phyloP scores from a whole-genome alignment of 106 monocot genomes.

The Acanthochlamys bracteata region DNA sequence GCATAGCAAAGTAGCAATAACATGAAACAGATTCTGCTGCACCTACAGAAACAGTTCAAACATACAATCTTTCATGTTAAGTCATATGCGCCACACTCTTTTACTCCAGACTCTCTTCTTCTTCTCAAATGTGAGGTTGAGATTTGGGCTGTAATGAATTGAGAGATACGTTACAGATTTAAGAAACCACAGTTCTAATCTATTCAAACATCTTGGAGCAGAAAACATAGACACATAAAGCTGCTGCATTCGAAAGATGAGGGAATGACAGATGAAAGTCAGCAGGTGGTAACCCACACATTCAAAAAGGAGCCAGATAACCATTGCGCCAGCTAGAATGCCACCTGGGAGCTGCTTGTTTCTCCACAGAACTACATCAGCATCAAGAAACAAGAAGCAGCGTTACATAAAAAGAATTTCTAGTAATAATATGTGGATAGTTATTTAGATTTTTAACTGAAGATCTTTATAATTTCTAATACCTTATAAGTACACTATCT shows the following conservation, averaged over 20 bases:
- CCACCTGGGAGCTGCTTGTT: slow-evolving; percentile 51
- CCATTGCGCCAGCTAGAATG: slow-evolving; percentile 47
- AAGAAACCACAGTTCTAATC: background rate
- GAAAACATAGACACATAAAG: slow-evolving; percentile 28
- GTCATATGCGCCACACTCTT: too few relatives aligned
- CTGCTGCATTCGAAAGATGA: slow-evolving; percentile 48
- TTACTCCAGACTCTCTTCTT: too few relatives aligned
- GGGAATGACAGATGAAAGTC: slow-evolving; percentile 53
- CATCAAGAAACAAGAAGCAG: slow-evolving; percentile 28
- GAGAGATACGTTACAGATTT: background rate
- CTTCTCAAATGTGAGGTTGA: too few relatives aligned
- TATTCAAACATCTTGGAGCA: background rate
- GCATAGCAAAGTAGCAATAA: too few relatives aligned
- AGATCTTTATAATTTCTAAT: too few relatives aligned
- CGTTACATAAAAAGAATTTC: background rate
- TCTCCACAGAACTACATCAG: slow-evolving; percentile 67
- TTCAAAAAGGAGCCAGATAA: slow-evolving; percentile 74
- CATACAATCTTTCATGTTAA: too few relatives aligned
- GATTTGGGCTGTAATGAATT: too few relatives aligned
- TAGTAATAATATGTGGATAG: too few relatives aligned
- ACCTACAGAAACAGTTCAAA: too few relatives aligned
- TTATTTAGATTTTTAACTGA: too few relatives aligned
- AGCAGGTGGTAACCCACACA: slow-evolving; percentile 61
- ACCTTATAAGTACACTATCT: too few relatives aligned
- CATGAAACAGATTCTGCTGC: too few relatives aligned